Conservation (phyloP, 2,329 filamentous ascomycete genomes). For the Hansfordia pulvinata region DNA sequence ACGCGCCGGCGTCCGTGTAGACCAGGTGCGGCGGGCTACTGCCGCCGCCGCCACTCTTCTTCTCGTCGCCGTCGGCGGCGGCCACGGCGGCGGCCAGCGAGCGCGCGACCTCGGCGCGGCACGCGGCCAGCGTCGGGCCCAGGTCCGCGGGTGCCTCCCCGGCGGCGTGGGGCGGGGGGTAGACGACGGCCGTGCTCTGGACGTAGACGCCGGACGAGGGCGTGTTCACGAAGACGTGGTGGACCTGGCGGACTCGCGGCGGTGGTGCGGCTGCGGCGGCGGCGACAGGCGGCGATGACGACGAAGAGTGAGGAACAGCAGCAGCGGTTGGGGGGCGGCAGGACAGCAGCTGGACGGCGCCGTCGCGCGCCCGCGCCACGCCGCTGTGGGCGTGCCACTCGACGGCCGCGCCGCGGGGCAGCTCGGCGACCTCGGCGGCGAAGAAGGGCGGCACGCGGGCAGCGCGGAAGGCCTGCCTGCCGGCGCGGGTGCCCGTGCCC, state of each 20-base stretch:
- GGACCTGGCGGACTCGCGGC: slow-evolving; percentile 5
- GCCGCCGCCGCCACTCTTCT: no score
- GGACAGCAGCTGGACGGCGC: slow-evolving; percentile 9
- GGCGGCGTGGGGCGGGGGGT: neutral
- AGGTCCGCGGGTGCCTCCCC: neutral
- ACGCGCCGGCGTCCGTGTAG: slow-evolving; percentile 1
- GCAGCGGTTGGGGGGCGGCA: neutral
- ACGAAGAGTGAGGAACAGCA: no score
- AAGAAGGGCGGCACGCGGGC: slow-evolving; percentile 49
- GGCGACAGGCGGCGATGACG: no score
- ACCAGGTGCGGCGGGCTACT: slow-evolving; percentile 1
- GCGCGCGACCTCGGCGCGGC: slow-evolving; percentile 1
- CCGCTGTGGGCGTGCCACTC: slow-evolving; percentile 74
- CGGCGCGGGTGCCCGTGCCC: neutral
- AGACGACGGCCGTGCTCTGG: slow-evolving; percentile 9
- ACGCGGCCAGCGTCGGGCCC: neutral
- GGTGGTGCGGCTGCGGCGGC: neutral
- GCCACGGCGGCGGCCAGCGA: neutral
- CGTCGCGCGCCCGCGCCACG: slow-evolving; percentile 22
- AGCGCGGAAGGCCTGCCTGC: neutral
- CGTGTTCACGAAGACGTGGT: slow-evolving; percentile 11
- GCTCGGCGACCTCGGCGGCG: slow-evolving; percentile 58
- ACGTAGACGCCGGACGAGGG: slow-evolving; percentile 9
- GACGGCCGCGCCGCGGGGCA: slow-evolving; percentile 61
- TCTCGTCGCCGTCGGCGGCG: neutral